phyloP scores from a whole-genome alignment of 148 eudicot species.

The Gaultheria prostrata region DNA sequence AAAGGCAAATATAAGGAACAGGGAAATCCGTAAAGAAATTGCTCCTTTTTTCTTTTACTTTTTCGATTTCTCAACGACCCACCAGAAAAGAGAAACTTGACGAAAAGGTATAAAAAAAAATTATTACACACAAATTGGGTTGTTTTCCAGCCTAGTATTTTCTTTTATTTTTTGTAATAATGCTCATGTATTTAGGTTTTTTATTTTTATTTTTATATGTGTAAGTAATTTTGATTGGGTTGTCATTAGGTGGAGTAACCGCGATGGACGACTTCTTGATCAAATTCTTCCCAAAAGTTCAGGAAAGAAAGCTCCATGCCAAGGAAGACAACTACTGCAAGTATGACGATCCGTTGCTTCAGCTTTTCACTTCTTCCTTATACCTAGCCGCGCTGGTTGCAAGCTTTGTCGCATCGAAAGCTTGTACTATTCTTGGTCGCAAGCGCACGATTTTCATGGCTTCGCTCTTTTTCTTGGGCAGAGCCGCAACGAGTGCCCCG shows the following conservation, averaged over 20 bases:
- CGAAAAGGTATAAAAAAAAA: not conserved
- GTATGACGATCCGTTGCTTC: constrained; percentile 10
- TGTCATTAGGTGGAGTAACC: constrained; percentile 11
- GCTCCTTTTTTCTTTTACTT: no score
- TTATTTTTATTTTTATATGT: not conserved
- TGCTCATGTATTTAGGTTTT: not conserved
- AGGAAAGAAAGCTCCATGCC: constrained; percentile 12
- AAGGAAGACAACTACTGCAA: constrained; percentile 22
- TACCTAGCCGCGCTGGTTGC: constrained; percentile 66
- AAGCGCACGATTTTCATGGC: constrained; percentile 35
- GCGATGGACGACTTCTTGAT: constrained; percentile 20
- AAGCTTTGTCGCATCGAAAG: constrained; percentile 60
- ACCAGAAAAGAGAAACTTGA: not conserved
- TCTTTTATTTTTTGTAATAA: no score
- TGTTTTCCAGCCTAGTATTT: not conserved
- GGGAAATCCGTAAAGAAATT: no score
- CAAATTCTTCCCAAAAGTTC: constrained; percentile 17
- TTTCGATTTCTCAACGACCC: no score
- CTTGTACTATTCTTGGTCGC: constrained; percentile 37
- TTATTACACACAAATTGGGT: no score
- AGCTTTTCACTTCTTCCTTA: constrained; percentile 32
- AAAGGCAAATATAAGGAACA: not conserved
- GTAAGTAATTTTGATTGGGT: not conserved
- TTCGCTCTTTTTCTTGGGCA: constrained; percentile 32
- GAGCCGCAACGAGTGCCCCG: constrained; percentile 42